Evolutionary conservation across 495 filamentous ascomycete genomes (phyloP).

Genomic region (Penicillium maclennaniae): DNA sequence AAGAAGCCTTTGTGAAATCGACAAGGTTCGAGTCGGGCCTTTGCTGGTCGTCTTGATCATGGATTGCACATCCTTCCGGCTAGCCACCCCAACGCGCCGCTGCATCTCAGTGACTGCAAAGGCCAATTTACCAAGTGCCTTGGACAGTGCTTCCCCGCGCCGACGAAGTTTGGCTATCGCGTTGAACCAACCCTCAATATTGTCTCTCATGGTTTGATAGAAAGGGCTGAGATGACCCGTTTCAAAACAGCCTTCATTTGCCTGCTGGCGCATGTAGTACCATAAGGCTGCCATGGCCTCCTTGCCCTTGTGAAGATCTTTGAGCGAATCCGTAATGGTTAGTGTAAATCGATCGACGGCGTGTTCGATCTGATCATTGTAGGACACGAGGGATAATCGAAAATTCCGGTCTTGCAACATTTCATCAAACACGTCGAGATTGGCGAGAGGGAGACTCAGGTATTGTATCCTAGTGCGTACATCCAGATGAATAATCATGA

Average conservation of each 20-base stretch:
- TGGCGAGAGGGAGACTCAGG: slow-evolving; percentile 78
- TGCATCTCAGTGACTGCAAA: slow-evolving; percentile 75
- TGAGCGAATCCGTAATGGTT: slow-evolving; percentile 68
- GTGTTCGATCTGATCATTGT: slow-evolving; percentile 89
- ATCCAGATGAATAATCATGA: slow-evolving; percentile 74
- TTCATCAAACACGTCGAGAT: slow-evolving; percentile 76
- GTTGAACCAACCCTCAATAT: slow-evolving; percentile 80
- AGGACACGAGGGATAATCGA: slow-evolving; percentile 71
- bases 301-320: slow-evolving; percentile 75
- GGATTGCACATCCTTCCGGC: slow-evolving; percentile 51
- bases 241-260: slow-evolving; percentile 51
- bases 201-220: slow-evolving; percentile 75
- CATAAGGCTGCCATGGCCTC: slow-evolving; percentile 72
- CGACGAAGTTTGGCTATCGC: slow-evolving; percentile 64
- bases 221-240: slow-evolving; percentile 54
- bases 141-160: slow-evolving; percentile 58
- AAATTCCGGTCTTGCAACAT: slow-evolving; percentile 86
- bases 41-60: slow-evolving; percentile 14
- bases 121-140: slow-evolving; percentile 58
- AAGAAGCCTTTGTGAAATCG: slow-evolving; percentile 24
- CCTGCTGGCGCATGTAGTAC: slow-evolving; percentile 62
- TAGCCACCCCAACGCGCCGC: slow-evolving; percentile 67
- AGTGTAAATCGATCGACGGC: slow-evolving; percentile 73
- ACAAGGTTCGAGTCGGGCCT: slow-evolving; percentile 14
- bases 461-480: slow-evolving; percentile 69